Evolutionary conservation across 495 filamentous ascomycete species (phyloP), one percentile per base, ranked within the genome.

Genomic region (Hyaloscypha bicolor): DNA sequence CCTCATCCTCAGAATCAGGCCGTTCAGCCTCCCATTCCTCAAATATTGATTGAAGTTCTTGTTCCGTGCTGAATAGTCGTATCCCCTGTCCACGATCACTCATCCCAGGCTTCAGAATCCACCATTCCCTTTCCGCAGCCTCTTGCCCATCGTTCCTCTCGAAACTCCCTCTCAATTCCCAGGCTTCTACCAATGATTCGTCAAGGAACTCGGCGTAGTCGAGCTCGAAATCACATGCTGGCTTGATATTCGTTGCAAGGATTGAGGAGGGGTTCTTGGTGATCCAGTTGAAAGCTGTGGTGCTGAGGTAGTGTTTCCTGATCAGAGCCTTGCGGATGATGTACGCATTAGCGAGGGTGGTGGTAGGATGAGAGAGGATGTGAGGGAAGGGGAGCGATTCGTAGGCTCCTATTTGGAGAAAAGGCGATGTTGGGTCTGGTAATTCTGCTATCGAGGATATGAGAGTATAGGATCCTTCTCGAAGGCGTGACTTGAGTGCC

Each of bases 21-120:
- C 66, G 60, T 2, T 84, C 83, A 4, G 73, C 81, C 70, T 93
- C 91, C 91, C 94, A 98, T 69, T 88, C 88, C 64, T 96, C 91
- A 72, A 98, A 99, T 32, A 99, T 93, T 22, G 78, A 83, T 53
- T 87, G 87, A 19, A 99, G 78, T 73, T 96, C 88, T 59, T 87
- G 87, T 77, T 93, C 90, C 48, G 86, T 91, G 73, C 86, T 90
- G 77, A 99, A 99, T 3, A 99, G 80, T 45, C 92, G 79, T 52
- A 99, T 95, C 3, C 95, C 95, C 74, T 97, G 93, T 3, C 94
- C 95, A 5, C 94, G 86, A 74, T 98, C 95, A 77, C 93, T 96
- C 95, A 99, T 98, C 2, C 94, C 87, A 0, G 95, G 95, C 75
- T 99, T 99, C 51, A 98, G 78, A 68, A 98, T 97, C 95, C 95